Conservation (phyloP, 2,329 filamentous ascomycete species). For the Didymella arachidicola region DNA sequence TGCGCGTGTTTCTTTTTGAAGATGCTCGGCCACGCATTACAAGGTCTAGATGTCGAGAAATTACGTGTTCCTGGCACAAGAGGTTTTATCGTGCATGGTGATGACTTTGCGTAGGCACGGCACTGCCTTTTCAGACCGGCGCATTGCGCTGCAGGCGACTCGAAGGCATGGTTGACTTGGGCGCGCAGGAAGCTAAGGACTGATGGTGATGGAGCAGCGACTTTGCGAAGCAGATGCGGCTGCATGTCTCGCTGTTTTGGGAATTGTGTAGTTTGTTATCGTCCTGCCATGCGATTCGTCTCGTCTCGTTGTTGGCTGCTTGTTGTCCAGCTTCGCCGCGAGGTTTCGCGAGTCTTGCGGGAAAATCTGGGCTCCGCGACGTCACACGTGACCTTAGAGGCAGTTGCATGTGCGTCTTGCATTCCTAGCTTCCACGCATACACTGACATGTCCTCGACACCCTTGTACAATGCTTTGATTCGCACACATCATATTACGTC, state of each 20-base stretch:
- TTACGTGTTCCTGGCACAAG: slow-evolving; percentile 12
- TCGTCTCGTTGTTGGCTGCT: slow-evolving; percentile 1
- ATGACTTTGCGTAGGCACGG: slow-evolving; percentile 19
- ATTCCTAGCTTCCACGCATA: background rate
- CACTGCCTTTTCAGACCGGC: slow-evolving; percentile 31
- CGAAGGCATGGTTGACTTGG: slow-evolving; percentile 44
- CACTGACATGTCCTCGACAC: slow-evolving; percentile 31
- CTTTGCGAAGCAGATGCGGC: slow-evolving; percentile 42
- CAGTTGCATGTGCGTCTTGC: background rate
- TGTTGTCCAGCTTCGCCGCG: background rate
- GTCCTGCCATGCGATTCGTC: slow-evolving; percentile 12
- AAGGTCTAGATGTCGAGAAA: slow-evolving; percentile 31
- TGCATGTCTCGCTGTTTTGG: slow-evolving; percentile 48
- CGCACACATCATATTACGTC: slow-evolving; percentile 84
- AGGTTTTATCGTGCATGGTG: background rate
- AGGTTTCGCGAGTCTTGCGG: slow-evolving; percentile 3
- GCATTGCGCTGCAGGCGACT: slow-evolving; percentile 35
- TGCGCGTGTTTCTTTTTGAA: slow-evolving; percentile 34
- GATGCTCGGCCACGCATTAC: slow-evolving; percentile 34
- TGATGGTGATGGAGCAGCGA: slow-evolving; percentile 46
- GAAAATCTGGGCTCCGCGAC: slow-evolving; percentile 28
- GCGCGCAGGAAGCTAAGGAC: slow-evolving; percentile 50
- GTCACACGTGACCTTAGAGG: slow-evolving; percentile 36
- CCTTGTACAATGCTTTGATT: slow-evolving; percentile 67
- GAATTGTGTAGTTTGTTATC: slow-evolving; percentile 18